phyloP scores from a whole-genome alignment of 1,284 basidiomycete species.

The Athelia sp. region DNA sequence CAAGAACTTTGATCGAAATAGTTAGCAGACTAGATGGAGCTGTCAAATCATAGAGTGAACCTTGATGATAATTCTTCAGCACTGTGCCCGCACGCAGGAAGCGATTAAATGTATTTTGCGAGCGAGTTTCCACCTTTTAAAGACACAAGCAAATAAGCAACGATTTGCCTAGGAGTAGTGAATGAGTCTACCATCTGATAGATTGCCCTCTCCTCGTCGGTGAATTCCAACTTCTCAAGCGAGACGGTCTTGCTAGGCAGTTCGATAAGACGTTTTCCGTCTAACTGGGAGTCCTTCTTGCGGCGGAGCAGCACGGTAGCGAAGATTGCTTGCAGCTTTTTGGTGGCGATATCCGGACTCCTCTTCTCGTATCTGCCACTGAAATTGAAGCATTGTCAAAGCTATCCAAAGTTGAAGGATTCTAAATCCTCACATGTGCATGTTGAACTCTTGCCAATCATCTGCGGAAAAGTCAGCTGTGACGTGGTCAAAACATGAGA shows the following conservation, averaged over 20 bases:
- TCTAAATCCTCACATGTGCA: slow-evolving; percentile 24
- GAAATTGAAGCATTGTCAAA: background rate
- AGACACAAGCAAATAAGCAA: slow-evolving; percentile 1
- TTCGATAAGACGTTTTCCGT: slow-evolving; percentile 57
- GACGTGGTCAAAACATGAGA: background rate
- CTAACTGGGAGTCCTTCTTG: slow-evolving; percentile 49
- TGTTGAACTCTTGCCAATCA: slow-evolving; percentile 44
- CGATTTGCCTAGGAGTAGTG: background rate
- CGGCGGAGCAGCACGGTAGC: slow-evolving; percentile 45
- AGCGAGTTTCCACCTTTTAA: slow-evolving; percentile 44
- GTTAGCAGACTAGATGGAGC: slow-evolving; percentile 2
- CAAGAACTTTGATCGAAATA: slow-evolving; percentile 32
- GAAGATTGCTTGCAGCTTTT: slow-evolving; percentile 48
- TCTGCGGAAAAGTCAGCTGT: slow-evolving; percentile 13
- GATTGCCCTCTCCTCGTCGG: slow-evolving; percentile 50
- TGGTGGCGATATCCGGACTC: slow-evolving; percentile 33
- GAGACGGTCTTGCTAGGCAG: slow-evolving; percentile 50
- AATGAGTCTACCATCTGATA: slow-evolving; percentile 38
- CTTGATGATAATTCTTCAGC: slow-evolving; percentile 50
- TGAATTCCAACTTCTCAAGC: slow-evolving; percentile 44
- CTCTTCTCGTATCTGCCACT: background rate
- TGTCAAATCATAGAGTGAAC: slow-evolving; percentile 8
- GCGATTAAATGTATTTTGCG: slow-evolving; percentile 53
- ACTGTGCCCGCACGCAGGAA: slow-evolving; percentile 54
- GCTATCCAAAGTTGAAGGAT: background rate